A percentile compares a stretch with the other conserved stretches of the same genome.
Conservation (phyloP, 2,329 filamentous ascomycete genomes). For the Penicillium expansum region DNA sequence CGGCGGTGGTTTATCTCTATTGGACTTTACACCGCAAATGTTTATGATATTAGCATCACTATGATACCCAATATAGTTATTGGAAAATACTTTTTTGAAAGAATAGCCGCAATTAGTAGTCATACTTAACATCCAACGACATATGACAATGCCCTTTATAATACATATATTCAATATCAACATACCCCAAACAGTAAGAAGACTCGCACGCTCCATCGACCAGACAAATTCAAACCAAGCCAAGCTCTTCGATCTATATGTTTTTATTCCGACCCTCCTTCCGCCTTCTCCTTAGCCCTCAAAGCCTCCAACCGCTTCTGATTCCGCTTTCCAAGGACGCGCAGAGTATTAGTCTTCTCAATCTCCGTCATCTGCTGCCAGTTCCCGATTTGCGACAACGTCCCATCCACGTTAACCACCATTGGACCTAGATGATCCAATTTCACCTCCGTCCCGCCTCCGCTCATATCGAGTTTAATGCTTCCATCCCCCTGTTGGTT, state of each 20-base stretch:
- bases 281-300: constrained; percentile 33
- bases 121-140: not conserved
- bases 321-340: constrained; percentile 67
- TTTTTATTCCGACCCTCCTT: not conserved
- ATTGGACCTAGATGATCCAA: constrained; percentile 70
- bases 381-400: constrained; percentile 67
- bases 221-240: not conserved
- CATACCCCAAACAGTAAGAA: not conserved
- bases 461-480: constrained; percentile 73
- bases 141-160: not conserved
- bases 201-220: not conserved
- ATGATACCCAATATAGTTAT: constrained; percentile 3
- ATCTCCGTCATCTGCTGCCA: constrained; percentile 69
- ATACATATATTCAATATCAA: not conserved
- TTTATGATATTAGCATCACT: not conserved
- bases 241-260: not conserved
- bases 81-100: not conserved
- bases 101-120: not conserved
- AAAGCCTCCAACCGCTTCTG: constrained; percentile 59
- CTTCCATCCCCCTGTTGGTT: constrained; percentile 55
- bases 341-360: constrained; percentile 65
- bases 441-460: constrained; percentile 46
- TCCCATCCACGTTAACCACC: constrained; percentile 71
- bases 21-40: not conserved
- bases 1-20: not conserved